Evolutionary conservation across 208 protist genomes (phyloP).

Genomic region (Leptomonas seymouri): DNA sequence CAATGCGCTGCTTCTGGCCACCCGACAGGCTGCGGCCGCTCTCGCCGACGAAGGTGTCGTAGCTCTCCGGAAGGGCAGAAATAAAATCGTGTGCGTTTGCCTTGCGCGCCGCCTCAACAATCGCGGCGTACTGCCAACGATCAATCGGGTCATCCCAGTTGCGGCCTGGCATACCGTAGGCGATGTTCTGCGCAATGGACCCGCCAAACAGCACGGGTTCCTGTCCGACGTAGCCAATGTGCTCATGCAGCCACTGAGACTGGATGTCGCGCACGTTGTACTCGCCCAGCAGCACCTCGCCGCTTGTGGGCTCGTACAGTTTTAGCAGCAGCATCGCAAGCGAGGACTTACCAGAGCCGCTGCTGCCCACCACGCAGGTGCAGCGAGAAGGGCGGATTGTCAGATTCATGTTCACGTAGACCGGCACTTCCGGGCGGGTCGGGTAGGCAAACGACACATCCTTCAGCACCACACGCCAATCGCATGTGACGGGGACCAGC

Average conservation of each 20-base stretch:
- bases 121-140: constrained; percentile 66
- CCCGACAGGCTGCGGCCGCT: constrained; percentile 87
- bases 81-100: constrained; percentile 94
- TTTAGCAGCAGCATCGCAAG: constrained; percentile 85
- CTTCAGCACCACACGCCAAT: constrained; percentile 67
- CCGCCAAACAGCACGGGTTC: constrained; percentile 88
- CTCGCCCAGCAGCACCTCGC: constrained; percentile 67
- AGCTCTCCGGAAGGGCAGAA: constrained; percentile 77
- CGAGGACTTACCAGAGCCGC: constrained; percentile 85
- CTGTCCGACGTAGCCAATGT: constrained; percentile 86
- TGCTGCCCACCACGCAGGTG: constrained; percentile 86
- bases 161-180: constrained; percentile 69
- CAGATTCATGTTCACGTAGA: constrained; percentile 77
- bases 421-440: constrained; percentile 70
- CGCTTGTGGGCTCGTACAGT: constrained; percentile 76
- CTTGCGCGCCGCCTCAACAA: constrained; percentile 65
- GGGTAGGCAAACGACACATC: constrained; percentile 89
- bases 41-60: constrained; percentile 92
- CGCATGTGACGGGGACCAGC: constrained; percentile 43
- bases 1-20: constrained; percentile 95
- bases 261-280: constrained; percentile 64
- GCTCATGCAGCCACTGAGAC: constrained; percentile 71
- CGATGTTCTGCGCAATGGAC: constrained; percentile 91
- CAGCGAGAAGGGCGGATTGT: constrained; percentile 61
- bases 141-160: constrained; percentile 83